Base-by-base conservation (phyloP, 2,329 filamentous ascomycete genomes). In the Phyllosticta ampelicida region DNA sequence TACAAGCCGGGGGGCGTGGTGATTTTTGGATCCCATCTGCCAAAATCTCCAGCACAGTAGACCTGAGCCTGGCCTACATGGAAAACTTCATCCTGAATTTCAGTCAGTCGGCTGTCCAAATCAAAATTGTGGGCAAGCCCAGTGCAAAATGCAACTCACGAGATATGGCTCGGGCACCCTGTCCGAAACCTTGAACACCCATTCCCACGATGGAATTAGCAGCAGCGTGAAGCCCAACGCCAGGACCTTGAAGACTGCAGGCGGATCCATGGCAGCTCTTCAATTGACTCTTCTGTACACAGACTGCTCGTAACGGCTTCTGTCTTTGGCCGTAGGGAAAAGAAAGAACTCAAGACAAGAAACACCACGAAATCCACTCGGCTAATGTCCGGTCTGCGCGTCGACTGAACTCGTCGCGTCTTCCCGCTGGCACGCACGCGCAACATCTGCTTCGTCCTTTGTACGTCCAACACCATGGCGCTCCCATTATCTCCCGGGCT, bases 1-100 rank as follows among this genome's bases (percentile, higher is more conserved):
- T 74, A 78, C 66, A 99, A 75, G 30, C 91, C 94, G 0, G 94
- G 92, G 0, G 94, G 94, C 1, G 94, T 99, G 0, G 94, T 99
- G 68, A 99, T 94, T 71, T 97, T 99, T 60, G 92, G 86, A 72
- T 99, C 91, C 94, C 94, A 99, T 58, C 89, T 79, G 11, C 72
- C 69, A 75, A 86, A 95, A 56, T 80, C 80, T 10, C 86, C 85
- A 48, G 80, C 71, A 71, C 91, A 96, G 71, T 96, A 99, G 28
- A 82, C 83, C 66, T 95, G 89, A 0, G 90, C 90, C 73, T 99
- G 94, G 0, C 90, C 89, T 20, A 96, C 86, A 70, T 99, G 89
- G 62, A 94, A 95, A 28, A 90, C 77, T 68, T 95, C 89, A 69
- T 95, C 89, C 88, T 92, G 62, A 36, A 10, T 44, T 30, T n/a